Evolutionary conservation across 768 basidiomycete genomes (phyloP).

Genomic region (Pleurotus djamor): DNA sequence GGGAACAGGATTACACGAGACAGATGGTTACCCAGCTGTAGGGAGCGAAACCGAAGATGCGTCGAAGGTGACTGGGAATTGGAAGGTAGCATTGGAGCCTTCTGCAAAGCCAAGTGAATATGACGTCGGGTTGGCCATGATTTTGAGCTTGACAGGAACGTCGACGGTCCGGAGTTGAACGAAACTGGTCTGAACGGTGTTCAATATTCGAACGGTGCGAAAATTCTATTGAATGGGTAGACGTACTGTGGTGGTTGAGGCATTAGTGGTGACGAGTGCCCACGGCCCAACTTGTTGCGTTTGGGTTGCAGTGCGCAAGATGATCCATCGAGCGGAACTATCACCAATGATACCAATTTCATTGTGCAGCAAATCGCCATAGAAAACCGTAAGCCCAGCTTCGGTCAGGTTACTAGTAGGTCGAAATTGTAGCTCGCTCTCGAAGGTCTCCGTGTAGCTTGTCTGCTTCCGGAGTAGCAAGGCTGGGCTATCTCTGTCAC

Average conservation of each 20-base stretch:
- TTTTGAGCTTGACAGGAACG: conserved; percentile 24
- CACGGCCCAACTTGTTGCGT: conserved; percentile 32
- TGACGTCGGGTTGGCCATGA: conserved; percentile 23
- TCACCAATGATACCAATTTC: conserved; percentile 30
- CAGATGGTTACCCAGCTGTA: conserved; percentile 24
- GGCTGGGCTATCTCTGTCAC: conserved; percentile 34
- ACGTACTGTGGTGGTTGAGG: conserved; percentile 25
- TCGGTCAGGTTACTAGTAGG: conserved; percentile 28
- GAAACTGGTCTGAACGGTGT: conserved; percentile 11
- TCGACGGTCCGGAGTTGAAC: conserved; percentile 17
- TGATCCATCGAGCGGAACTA: conserved; percentile 18
- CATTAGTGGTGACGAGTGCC: conserved; percentile 27
- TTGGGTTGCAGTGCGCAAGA: conserved; percentile 25
- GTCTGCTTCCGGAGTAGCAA: conserved; percentile 35
- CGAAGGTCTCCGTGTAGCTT: conserved; percentile 33
- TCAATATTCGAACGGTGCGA: neutral
- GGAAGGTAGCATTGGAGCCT: conserved; percentile 19
- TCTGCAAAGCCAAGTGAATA: conserved; percentile 33
- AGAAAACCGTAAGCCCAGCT: conserved; percentile 33
- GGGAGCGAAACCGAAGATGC: conserved; percentile 27
- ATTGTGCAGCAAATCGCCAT: conserved; percentile 33
- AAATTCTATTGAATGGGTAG: neutral
- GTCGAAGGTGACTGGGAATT: conserved; percentile 26
- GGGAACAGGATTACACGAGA: neutral
- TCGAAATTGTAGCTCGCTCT: conserved; percentile 28